These are phyloP conservation scores for Penicillium corylophilum DNA, from an alignment of 2,329 filamentous ascomycete genomes.

Conservation along the genomic window DNA sequence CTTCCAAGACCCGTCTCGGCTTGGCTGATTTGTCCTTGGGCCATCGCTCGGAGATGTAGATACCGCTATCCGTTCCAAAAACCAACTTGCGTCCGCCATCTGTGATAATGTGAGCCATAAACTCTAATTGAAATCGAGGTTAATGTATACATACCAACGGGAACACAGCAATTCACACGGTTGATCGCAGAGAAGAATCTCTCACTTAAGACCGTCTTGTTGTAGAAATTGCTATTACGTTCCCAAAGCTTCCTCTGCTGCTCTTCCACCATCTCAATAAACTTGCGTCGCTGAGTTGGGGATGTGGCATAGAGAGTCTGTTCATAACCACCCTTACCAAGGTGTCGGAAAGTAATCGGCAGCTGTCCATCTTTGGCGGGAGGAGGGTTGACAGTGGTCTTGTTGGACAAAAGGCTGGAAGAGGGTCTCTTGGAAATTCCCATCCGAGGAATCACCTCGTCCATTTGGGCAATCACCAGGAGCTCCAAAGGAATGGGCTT, in stretches of 20 bases:
- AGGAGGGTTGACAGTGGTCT: constrained; percentile 50
- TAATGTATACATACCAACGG: constrained; percentile 65
- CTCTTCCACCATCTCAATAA: constrained; percentile 91
- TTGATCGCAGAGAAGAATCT: constrained; percentile 89
- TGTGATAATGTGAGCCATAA: constrained; percentile 35
- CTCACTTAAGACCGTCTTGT: constrained; percentile 69
- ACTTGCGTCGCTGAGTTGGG: constrained; percentile 85
- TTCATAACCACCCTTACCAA: constrained; percentile 94
- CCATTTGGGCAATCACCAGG: constrained; percentile 93
- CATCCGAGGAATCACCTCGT: constrained; percentile 80
- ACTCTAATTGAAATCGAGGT: not conserved
- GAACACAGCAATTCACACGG: constrained; percentile 90
- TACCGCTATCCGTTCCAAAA: constrained; percentile 89
- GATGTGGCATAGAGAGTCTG: constrained; percentile 84
- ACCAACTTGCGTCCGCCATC: constrained; percentile 94
- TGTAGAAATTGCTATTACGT: constrained; percentile 66
- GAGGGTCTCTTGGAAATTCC: constrained; percentile 84
- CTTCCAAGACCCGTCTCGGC: constrained; percentile 82
- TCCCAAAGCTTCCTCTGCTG: constrained; percentile 85
- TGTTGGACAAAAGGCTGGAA: constrained; percentile 72
- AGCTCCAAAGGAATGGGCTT: constrained; percentile 94
- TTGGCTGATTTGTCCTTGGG: constrained; percentile 72
- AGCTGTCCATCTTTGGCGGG: constrained; percentile 68
- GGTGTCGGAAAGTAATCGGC: constrained; percentile 92
- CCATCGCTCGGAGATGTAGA: constrained; percentile 89